Base-by-base conservation (phyloP, 2,329 filamentous ascomycete genomes). In the Anthostomella pinea region DNA sequence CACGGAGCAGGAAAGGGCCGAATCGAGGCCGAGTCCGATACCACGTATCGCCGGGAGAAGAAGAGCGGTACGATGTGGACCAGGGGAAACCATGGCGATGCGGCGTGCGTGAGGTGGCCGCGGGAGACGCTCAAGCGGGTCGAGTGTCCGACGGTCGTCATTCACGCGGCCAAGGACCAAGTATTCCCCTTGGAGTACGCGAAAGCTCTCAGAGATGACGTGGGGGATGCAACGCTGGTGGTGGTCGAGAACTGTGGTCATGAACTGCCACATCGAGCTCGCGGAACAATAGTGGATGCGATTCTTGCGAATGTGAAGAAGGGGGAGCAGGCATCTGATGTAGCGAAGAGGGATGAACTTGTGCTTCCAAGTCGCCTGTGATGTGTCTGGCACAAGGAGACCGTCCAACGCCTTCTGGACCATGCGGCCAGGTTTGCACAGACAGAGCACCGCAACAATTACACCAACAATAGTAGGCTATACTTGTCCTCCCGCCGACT, bases 251-350 rank as follows among this genome's bases (percentile, higher is more conserved):
- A 43, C 13, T 43, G 40, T 5, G 40, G 40, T 9, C 40, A 43
- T 10, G 66, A 70, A 16, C 77, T 67, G 4, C 35, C 40, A 8
- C 31, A 33, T 14, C 36, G 36, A 13, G 20, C 39, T 16, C 35
- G 36, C 6, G 26, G 8, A 5, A 17, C n/a, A 13, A 3, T 43
- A 3, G 36, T 13, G 7, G 40, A 39, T 27, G 19, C 36, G 6
- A 43, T 39, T 14, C 28, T 43, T 8, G 36, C 18, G 13, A 43
- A 43, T 13, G 40, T 25, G 16, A 21, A n/a, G 11, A 39, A 33
- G n/a, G 40, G 27, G 19, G 37, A 30, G 16, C 30, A 13, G 14
- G n/a, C n/a, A n/a, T n/a, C n/a, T n/a, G n/a, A n/a, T n/a, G n/a
- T n/a, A n/a, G n/a, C n/a, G n/a, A n/a, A n/a, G n/a, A n/a, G n/a